Base-by-base conservation (phyloP, 306 rosid genomes). In the Begonia peltatifolia region DNA sequence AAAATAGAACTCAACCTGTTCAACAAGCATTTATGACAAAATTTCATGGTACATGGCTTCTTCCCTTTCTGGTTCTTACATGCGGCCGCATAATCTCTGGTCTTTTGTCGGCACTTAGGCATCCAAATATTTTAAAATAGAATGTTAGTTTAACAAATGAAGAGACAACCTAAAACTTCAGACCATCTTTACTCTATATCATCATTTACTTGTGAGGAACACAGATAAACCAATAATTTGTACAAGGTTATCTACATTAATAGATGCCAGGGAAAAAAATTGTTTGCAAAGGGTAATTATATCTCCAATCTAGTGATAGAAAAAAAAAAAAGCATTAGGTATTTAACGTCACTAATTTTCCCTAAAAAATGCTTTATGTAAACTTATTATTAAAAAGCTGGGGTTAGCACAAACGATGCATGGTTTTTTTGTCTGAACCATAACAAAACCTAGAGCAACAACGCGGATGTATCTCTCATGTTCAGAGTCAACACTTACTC, bases 81-180 rank as follows among this genome's bases (percentile, higher is more conserved):
- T 0, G 74, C 30, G 6, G 81, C 95, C 12, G 65, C 22, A 44
- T 80, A 74, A 59, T 73, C 79, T 63, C 46, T 71, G 9, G 90
- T 83, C 61, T 76, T 90, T 12, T 85, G 94, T 6, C 96, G 94
- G 61, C 87, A 83, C 90, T 87, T 61, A 46, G 49, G 35, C 13
- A 14, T 47, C 1, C 61, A 71, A 63, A 13, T 12, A 54, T 20
- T 10, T 44, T 44, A 36, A 50, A 51, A 7, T 8, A 13, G 51
- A 18, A 35, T 22, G 54, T 22, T 8, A 42, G 51, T 14, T 30
- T 6, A 30, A 30, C 47, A 18, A 12, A 70, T 17, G 3, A 50
- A 12, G 16, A n/a, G 22, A 50, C 4, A 7, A 15, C 2, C 12
- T 4, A 50, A 15, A 50, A 15, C 9, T 12, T 17, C n/a, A 14